Evolutionary conservation across 257 asterid species (phyloP).

Genomic region (Petunia axillaris): DNA sequence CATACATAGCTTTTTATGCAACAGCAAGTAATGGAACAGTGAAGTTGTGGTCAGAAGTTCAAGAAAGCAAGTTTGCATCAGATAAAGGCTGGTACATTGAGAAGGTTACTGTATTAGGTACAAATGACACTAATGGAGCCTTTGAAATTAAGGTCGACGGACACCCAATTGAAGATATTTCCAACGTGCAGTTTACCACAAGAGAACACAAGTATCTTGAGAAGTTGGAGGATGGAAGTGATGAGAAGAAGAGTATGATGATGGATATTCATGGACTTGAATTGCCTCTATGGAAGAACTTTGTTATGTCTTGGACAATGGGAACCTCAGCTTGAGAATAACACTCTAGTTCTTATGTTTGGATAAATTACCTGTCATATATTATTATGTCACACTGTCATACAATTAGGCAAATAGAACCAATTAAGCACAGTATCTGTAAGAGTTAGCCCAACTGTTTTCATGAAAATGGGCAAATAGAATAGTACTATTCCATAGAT

Average conservation of each 20-base stretch:
- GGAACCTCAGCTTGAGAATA: neutral
- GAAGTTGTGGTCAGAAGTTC: conserved; percentile 30
- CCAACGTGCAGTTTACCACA: conserved; percentile 16
- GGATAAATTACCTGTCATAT: neutral
- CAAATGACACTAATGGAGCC: neutral
- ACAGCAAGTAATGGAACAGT: neutral
- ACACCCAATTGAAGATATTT: neutral
- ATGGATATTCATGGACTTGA: conserved; percentile 28
- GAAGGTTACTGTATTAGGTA: conserved; percentile 28
- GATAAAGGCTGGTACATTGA: conserved; percentile 28
- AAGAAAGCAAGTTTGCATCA: conserved; percentile 27
- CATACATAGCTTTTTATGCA: conserved; percentile 30
- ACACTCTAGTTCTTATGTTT: neutral
- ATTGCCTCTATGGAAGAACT: conserved; percentile 23
- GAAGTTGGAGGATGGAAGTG: neutral
- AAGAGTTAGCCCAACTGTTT: neutral
- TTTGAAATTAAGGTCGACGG: conserved; percentile 18
- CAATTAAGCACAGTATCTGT: neutral
- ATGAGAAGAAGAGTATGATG: neutral
- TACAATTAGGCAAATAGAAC: neutral
- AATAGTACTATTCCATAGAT: neutral
- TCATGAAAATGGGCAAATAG: neutral
- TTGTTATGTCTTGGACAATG: conserved; percentile 24
- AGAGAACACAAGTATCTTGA: neutral
- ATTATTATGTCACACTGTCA: neutral